phyloP scores from a whole-genome alignment of 331 rosid species.

The Malus hybrid region DNA sequence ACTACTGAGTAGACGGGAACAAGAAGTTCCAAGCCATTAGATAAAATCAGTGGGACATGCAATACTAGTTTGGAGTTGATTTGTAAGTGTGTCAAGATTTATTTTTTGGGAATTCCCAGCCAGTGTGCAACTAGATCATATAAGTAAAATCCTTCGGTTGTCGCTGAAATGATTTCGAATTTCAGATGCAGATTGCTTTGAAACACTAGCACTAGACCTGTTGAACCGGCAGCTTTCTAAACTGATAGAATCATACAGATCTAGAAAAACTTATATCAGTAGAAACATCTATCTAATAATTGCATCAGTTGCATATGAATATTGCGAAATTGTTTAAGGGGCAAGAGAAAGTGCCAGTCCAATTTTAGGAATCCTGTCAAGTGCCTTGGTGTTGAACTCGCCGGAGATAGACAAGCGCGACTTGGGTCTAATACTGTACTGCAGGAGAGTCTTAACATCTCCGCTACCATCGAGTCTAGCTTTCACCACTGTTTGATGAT shows the following conservation, averaged over 20 bases:
- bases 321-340: neutral
- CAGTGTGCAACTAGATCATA: too few relatives aligned
- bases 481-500: neutral
- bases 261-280: neutral
- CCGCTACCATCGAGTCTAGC: slow-evolving; percentile 3
- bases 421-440: neutral
- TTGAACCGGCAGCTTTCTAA: neutral
- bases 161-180: neutral
- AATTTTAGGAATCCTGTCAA: neutral
- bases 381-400: neutral
- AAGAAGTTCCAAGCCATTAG: neutral
- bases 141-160: too few relatives aligned
- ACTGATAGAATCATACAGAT: neutral
- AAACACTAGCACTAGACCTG: neutral
- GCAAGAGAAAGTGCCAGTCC: slow-evolving; percentile 1
- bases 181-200: neutral
- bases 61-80: neutral
- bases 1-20: neutral
- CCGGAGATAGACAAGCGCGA: neutral
- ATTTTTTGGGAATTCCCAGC: too few relatives aligned
- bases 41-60: neutral
- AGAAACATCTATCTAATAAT: neutral
- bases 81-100: neutral
- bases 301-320: neutral
- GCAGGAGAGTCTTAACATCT: neutral